phyloP scores from a whole-genome alignment of 176 grass and related monocot species.

The Poa pratensis region DNA sequence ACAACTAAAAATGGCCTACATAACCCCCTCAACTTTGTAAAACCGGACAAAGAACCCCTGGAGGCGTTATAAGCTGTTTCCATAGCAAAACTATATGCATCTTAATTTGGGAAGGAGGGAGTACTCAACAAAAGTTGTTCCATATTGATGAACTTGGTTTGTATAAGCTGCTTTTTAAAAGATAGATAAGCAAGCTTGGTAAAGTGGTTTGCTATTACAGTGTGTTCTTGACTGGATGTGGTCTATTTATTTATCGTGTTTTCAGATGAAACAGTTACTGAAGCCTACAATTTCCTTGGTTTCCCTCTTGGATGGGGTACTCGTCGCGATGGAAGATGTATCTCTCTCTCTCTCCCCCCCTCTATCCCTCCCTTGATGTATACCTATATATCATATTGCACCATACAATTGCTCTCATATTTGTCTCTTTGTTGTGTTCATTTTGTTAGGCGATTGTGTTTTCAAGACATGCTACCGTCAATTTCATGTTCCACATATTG shows the following conservation, averaged over 20 bases:
- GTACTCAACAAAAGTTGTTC: neutral
- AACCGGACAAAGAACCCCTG: too few species aligned
- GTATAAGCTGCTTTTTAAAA: neutral
- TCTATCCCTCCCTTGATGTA: too few species aligned
- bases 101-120: too few species aligned
- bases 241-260: neutral
- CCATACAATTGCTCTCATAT: neutral
- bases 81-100: too few species aligned
- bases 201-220: neutral
- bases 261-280: conserved; percentile 23
- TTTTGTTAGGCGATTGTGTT: neutral
- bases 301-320: neutral
- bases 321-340: neutral
- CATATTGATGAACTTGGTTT: neutral
- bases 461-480: conserved; percentile 17
- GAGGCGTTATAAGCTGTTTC: too few species aligned
- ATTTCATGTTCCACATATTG: neutral
- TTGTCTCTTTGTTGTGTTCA: neutral
- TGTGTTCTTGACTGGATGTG: neutral
- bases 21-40: too few species aligned
- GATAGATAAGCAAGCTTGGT: neutral
- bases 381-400: neutral
- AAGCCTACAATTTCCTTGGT: neutral
- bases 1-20: too few species aligned
- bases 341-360: neutral